Percentiles rank a stretch among this genome's conserved stretches.
Conservation (phyloP, 2,329 filamentous ascomycete genomes). For the Alternaria arborescens region DNA sequence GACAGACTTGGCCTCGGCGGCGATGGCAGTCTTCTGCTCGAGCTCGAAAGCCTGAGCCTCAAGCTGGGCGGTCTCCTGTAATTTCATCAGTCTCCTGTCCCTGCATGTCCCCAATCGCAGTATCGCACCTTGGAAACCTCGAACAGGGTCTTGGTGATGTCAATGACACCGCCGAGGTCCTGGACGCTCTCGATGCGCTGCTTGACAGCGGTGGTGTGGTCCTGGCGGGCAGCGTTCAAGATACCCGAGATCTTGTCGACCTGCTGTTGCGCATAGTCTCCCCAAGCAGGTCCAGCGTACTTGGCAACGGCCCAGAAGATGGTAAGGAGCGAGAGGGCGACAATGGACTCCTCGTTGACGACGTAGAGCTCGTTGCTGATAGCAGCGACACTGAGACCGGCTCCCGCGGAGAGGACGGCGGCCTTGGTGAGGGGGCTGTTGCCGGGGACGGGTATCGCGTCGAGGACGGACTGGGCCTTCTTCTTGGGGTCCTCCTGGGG, state of each 20-base stretch:
- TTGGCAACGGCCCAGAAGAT: slow-evolving; percentile 94
- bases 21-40: slow-evolving; percentile 93
- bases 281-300: slow-evolving; percentile 91
- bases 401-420: slow-evolving; percentile 91
- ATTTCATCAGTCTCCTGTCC: slow-evolving; percentile 34
- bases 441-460: slow-evolving; percentile 90
- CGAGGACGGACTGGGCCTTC: slow-evolving; percentile 95
- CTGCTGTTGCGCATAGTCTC: slow-evolving; percentile 89
- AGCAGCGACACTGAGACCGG: slow-evolving; percentile 89
- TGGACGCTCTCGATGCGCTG: slow-evolving; percentile 91
- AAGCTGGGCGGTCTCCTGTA: slow-evolving; percentile 91
- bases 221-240: slow-evolving; percentile 89
- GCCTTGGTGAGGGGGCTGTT: slow-evolving; percentile 94
- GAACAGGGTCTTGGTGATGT: slow-evolving; percentile 96
- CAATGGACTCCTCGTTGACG: slow-evolving; percentile 97
- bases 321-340: slow-evolving; percentile 89
- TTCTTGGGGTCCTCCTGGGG: slow-evolving; percentile 90
- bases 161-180: slow-evolving; percentile 92
- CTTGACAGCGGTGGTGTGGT: slow-evolving; percentile 97
- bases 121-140: slow-evolving; percentile 91
- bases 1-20: slow-evolving; percentile 90
- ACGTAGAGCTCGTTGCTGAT: slow-evolving; percentile 99
- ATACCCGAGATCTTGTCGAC: slow-evolving; percentile 93
- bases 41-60: slow-evolving; percentile 97
- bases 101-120: slow-evolving; percentile 27